Conservation (phyloP, 106 monocot genomes). For the Cymbidium sinense region DNA sequence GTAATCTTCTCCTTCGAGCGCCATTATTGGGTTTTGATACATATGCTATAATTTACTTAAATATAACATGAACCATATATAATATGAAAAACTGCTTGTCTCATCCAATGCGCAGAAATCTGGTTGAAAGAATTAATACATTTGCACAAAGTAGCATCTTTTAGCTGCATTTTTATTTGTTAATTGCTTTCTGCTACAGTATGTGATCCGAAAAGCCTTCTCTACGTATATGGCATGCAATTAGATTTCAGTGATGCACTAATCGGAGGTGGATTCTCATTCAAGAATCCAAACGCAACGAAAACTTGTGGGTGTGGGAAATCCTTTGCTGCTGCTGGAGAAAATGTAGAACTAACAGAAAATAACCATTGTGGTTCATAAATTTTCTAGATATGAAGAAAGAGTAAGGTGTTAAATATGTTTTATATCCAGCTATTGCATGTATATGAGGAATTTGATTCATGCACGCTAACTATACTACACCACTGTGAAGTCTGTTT, state of each 20-base stretch:
- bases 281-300: conserved; percentile 93
- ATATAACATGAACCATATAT: neutral
- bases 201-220: conserved; percentile 93
- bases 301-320: conserved; percentile 97
- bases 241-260: conserved; percentile 93
- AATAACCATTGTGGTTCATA: neutral
- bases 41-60: no score
- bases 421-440: neutral
- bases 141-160: no score
- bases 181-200: conserved; percentile 37
- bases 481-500: neutral
- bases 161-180: neutral
- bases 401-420: neutral
- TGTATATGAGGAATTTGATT: neutral
- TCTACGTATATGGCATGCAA: conserved; percentile 91
- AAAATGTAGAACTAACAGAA: conserved; percentile 15
- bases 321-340: conserved; percentile 61
- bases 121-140: neutral
- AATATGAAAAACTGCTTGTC: neutral
- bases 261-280: conserved; percentile 93
- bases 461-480: neutral
- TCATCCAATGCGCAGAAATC: neutral
- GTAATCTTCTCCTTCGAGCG: no score
- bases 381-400: neutral
- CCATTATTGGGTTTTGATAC: no score